Conservation (phyloP, 305 asterid species). For the Fraxinus velutina region DNA sequence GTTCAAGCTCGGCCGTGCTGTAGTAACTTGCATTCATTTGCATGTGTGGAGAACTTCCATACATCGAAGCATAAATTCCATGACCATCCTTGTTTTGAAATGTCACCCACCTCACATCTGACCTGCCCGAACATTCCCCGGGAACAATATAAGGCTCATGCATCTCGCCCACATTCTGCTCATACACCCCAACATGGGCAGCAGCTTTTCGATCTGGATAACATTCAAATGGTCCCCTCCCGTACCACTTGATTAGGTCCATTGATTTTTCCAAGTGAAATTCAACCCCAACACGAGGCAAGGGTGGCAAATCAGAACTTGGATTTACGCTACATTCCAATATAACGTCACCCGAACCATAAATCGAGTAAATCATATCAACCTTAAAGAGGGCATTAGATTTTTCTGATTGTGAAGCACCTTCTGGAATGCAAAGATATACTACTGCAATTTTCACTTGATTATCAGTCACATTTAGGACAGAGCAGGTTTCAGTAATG, state of each 20-base stretch:
- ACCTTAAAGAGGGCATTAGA: constrained; percentile 44
- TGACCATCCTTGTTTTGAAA: constrained; percentile 60
- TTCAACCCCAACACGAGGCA: constrained; percentile 90
- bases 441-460: constrained; percentile 51
- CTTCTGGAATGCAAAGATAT: constrained; percentile 50
- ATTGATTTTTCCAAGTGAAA: constrained; percentile 72
- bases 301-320: constrained; percentile 68
- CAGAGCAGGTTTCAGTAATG: constrained; percentile 52
- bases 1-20: constrained; percentile 83
- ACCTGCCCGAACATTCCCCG: constrained; percentile 71
- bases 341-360: constrained; percentile 76
- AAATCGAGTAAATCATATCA: constrained; percentile 52
- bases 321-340: constrained; percentile 73
- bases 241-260: constrained; percentile 76
- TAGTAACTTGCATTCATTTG: constrained; percentile 91
- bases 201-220: constrained; percentile 93
- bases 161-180: constrained; percentile 64
- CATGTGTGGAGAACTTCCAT: constrained; percentile 76
- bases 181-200: constrained; percentile 73
- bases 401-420: constrained; percentile 32
- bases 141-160: constrained; percentile 92
- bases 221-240: constrained; percentile 92
- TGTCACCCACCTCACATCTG: constrained; percentile 93
- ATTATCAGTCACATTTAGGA: constrained; percentile 40
- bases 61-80: constrained; percentile 73